Evolutionary conservation across 2,329 filamentous ascomycete species (phyloP).

Genomic region (Zymoseptoria tritici): DNA sequence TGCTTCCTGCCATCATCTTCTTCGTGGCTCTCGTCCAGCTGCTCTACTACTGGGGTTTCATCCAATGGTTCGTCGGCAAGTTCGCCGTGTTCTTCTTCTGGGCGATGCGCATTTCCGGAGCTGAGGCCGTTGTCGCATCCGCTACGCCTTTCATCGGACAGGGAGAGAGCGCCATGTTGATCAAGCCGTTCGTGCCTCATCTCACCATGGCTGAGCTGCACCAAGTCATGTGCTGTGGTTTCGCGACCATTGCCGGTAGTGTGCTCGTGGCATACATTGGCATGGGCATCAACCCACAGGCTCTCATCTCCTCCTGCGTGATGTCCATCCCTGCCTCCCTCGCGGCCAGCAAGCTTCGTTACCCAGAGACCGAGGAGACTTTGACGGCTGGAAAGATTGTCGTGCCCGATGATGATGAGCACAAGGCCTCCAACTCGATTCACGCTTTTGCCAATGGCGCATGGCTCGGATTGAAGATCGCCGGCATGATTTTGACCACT

Average conservation of each 20-base stretch:
- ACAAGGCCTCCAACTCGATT: conserved; percentile 69
- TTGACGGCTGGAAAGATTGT: conserved; percentile 75
- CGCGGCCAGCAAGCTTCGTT: conserved; percentile 82
- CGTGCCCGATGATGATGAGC: conserved; percentile 69
- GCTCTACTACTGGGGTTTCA: conserved; percentile 68
- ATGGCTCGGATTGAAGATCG: conserved; percentile 81
- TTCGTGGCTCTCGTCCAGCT: conserved; percentile 90
- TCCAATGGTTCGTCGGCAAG: conserved; percentile 87
- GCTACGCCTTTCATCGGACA: conserved; percentile 92
- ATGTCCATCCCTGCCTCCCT: conserved; percentile 93
- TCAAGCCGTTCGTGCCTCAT: conserved; percentile 77
- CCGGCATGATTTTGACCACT: conserved; percentile 70
- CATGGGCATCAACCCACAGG: conserved; percentile 76
- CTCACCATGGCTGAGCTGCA: conserved; percentile 83
- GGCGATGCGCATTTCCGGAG: conserved; percentile 76
- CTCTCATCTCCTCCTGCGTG: conserved; percentile 82
- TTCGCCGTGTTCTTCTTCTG: conserved; percentile 90
- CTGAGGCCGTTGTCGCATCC: conserved; percentile 87
- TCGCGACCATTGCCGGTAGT: conserved; percentile 84
- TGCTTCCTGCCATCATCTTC: conserved; percentile 91
- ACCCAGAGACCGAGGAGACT: conserved; percentile 79
- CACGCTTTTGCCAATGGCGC: conserved; percentile 80
- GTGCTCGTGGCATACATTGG: conserved; percentile 79
- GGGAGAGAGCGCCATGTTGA: conserved; percentile 88
- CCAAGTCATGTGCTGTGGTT: conserved; percentile 87